phyloP scores from a whole-genome alignment of 2,329 filamentous ascomycete species.

The Phymatotrichopsis omnivora region DNA sequence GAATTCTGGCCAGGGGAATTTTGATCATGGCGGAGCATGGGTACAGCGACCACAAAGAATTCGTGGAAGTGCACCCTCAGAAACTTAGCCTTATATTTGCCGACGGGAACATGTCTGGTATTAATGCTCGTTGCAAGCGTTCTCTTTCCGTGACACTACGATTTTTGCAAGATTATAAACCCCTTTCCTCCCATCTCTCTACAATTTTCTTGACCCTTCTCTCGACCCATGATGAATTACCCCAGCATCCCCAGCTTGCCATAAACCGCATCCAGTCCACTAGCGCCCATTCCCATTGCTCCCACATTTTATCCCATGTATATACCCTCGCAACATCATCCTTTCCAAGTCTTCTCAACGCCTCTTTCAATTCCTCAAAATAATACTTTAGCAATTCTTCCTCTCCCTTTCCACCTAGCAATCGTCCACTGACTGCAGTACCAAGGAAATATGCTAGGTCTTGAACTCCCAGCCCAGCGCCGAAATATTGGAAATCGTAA shows the following conservation, averaged over 20 bases:
- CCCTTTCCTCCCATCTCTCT: slow-evolving; percentile 14
- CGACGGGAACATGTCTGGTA: too few species aligned
- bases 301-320: slow-evolving; percentile 44
- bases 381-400: slow-evolving; percentile 45
- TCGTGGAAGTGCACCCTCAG: too few species aligned
- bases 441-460: slow-evolving; percentile 46
- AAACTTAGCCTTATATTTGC: too few species aligned
- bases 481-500: slow-evolving; percentile 61
- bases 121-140: too few species aligned
- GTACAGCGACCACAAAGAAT: too few species aligned
- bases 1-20: too few species aligned
- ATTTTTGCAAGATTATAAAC: too few species aligned
- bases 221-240: slow-evolving; percentile 26
- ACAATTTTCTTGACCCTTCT: slow-evolving; percentile 14
- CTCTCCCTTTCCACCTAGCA: slow-evolving; percentile 35
- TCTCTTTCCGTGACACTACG: too few species aligned
- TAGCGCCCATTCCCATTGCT: slow-evolving; percentile 57
- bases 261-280: slow-evolving; percentile 51
- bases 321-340: slow-evolving; percentile 37
- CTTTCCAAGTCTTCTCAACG: slow-evolving; percentile 3
- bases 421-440: slow-evolving; percentile 33
- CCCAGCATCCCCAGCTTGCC: slow-evolving; percentile 30
- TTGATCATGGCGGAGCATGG: too few species aligned
- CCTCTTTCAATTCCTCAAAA: slow-evolving; percentile 24
- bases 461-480: slow-evolving; percentile 53